Evolutionary conservation across 1,284 basidiomycete species (phyloP).

Genomic region (Apiotrichum domesticum): DNA sequence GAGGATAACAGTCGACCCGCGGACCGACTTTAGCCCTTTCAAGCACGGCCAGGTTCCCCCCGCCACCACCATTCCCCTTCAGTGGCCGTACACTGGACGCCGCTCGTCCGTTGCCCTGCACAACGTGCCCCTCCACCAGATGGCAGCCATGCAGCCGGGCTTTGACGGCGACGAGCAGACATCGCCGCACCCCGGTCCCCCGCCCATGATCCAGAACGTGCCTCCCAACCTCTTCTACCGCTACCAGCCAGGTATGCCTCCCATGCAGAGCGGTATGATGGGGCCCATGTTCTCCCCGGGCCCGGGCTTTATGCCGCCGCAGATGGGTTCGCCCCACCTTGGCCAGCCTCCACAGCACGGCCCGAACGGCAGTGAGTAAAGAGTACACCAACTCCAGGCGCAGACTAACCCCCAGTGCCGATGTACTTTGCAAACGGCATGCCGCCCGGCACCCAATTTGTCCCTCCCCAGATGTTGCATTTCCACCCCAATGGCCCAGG

Average conservation of each 20-base stretch:
- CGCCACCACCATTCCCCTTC: slow-evolving; percentile 61
- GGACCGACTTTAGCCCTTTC: slow-evolving; percentile 89
- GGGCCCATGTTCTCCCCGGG: slow-evolving; percentile 37
- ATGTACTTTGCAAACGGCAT: slow-evolving; percentile 17
- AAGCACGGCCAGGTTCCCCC: slow-evolving; percentile 63
- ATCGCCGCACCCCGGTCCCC: slow-evolving; percentile 19
- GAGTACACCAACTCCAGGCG: slow-evolving; percentile 1
- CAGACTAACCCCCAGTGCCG: slow-evolving; percentile 16
- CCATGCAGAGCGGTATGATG: slow-evolving; percentile 20
- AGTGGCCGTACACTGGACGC: slow-evolving; percentile 85
- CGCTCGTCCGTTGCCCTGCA: slow-evolving; percentile 61
- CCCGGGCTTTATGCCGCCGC: slow-evolving; percentile 25
- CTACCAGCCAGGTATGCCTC: slow-evolving; percentile 34
- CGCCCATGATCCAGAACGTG: slow-evolving; percentile 24
- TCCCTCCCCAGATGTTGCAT: slow-evolving; percentile 40
- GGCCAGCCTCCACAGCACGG: slow-evolving; percentile 23
- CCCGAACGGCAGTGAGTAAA: slow-evolving; percentile 30
- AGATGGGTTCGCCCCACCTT: slow-evolving; percentile 24
- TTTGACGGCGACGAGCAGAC: slow-evolving; percentile 14
- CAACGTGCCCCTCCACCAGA: slow-evolving; percentile 38
- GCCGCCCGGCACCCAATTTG: slow-evolving; percentile 32
- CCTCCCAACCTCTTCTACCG: slow-evolving; percentile 32
- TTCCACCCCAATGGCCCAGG: slow-evolving; percentile 25
- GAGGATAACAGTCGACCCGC: slow-evolving; percentile 74
- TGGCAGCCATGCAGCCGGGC: slow-evolving; percentile 6